Base-by-base conservation (phyloP, 1,139 yeast genomes). In the Saccharomyces pastorianus region DNA sequence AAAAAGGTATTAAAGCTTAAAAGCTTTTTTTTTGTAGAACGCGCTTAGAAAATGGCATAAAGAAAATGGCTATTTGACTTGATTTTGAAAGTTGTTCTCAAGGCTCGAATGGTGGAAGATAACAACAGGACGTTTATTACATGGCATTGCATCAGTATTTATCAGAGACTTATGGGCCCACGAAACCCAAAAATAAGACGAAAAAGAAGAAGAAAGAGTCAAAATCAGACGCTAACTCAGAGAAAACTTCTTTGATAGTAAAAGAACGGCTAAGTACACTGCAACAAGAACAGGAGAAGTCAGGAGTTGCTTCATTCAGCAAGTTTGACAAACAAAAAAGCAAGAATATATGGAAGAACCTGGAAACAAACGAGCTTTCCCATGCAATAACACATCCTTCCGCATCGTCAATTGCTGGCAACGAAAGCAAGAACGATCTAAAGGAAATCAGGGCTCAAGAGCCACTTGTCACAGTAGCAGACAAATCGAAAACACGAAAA, bases 341-440 rank as follows among this genome's bases (percentile, higher is more conserved):
- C 34, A 56, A 51, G 34, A 53, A 54, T 14, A 14, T 62, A 23
- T 63, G 64, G 66, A 63, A 61, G 50, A 60, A 60, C 46, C 51
- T 60, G 41, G 59, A 58, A 38, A 64, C 66, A 23, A 57, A 63
- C 52, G 63, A 61, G 52, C 17, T 65, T 4, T 38, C 44, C 11
- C n/a, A 20, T 20, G n/a, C n/a, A 20, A 38, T 38, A 38, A 9
- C 44, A 8, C 44, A 9, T 38, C 13, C 44, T 6, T 17, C 44
- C 11, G 11, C 44, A 38, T 20, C 3, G 17, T 17, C 25, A 11
- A 9, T 38, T 20, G 6, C 13, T 8, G 32, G 34, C 51, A 4
- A 49, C 42, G 42, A 34, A 17, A 17, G 27, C 28, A 34, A 34
- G 20, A 26, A 17, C 11, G 26, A 29, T 9, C 13, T 9, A 25